Conservation (phyloP, 306 rosid genomes). For the Astragalus membranaceus region DNA sequence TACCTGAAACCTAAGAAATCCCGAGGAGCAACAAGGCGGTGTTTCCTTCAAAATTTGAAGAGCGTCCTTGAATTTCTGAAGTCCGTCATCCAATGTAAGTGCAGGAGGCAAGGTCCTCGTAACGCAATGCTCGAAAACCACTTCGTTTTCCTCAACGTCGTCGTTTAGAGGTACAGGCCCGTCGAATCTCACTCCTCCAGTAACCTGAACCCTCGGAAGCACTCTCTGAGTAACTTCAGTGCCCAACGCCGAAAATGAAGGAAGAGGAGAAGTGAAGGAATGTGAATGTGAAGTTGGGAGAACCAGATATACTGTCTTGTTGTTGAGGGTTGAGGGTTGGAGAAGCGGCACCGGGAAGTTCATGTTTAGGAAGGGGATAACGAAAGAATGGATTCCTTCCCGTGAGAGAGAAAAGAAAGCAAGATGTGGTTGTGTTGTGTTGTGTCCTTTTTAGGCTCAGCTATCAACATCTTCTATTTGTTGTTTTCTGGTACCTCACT, state of each 20-base stretch:
- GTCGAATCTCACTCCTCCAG: conserved; percentile 31
- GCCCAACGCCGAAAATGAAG: neutral
- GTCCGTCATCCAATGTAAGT: conserved; percentile 64
- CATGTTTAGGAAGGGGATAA: neutral
- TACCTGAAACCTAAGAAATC: conserved; percentile 80
- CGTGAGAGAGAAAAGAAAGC: neutral
- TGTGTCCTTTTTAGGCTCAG: no score
- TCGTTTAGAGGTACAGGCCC: conserved; percentile 21
- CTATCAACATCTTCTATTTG: no score
- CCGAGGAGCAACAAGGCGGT: conserved; percentile 46
- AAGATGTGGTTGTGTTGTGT: no score
- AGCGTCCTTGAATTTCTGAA: conserved; percentile 53
- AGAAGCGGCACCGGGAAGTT: neutral
- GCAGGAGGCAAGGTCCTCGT: conserved; percentile 64
- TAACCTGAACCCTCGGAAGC: neutral
- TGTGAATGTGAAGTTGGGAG: neutral
- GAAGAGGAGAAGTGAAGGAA: neutral
- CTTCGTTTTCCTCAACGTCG: conserved; percentile 35
- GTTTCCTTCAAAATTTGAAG: conserved; percentile 45
- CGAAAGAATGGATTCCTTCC: neutral
- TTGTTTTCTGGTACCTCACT: no score
- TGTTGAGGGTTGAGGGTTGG: neutral
- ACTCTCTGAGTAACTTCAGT: neutral
- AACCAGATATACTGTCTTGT: neutral
- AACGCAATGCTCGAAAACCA: conserved; percentile 63